Percentiles rank a stretch among this genome's conserved stretches.
These are phyloP conservation scores for Lachancea sp. DNA, from an alignment of 805 yeast genomes.

Conservation along the genomic window DNA sequence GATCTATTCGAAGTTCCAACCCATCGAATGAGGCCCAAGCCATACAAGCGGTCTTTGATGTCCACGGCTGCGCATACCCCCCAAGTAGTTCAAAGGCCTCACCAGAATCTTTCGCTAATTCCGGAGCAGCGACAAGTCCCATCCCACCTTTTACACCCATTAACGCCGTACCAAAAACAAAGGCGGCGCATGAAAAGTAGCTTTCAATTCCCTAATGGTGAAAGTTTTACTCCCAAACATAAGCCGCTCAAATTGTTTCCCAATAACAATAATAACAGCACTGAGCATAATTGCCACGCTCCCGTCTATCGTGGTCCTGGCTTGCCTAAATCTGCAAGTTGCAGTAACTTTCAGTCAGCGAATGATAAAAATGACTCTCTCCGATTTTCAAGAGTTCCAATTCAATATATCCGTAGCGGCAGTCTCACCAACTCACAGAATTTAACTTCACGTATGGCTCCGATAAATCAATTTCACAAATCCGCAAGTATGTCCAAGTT, in stretches of 20 bases:
- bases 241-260: conserved; percentile 4
- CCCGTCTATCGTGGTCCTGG: neutral
- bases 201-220: conserved; percentile 32
- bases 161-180: conserved; percentile 30
- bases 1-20: conserved; percentile 19
- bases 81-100: neutral
- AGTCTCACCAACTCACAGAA: neutral
- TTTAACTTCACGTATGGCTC: neutral
- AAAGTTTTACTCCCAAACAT: conserved; percentile 28
- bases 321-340: conserved; percentile 8
- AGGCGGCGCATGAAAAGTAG: conserved; percentile 26
- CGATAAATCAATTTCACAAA: neutral
- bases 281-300: neutral
- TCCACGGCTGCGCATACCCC: neutral
- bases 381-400: neutral
- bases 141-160: neutral
- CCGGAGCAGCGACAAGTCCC: conserved; percentile 9
- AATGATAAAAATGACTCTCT: neutral
- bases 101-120: conserved; percentile 7
- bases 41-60: conserved; percentile 7
- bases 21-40: conserved; percentile 7
- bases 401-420: neutral
- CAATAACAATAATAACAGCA: neutral
- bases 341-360: conserved; percentile 5
- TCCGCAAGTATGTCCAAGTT: conserved; percentile 5